Base-by-base conservation (phyloP, 2,329 filamentous ascomycete species). In the Stenocarpella maydis region DNA sequence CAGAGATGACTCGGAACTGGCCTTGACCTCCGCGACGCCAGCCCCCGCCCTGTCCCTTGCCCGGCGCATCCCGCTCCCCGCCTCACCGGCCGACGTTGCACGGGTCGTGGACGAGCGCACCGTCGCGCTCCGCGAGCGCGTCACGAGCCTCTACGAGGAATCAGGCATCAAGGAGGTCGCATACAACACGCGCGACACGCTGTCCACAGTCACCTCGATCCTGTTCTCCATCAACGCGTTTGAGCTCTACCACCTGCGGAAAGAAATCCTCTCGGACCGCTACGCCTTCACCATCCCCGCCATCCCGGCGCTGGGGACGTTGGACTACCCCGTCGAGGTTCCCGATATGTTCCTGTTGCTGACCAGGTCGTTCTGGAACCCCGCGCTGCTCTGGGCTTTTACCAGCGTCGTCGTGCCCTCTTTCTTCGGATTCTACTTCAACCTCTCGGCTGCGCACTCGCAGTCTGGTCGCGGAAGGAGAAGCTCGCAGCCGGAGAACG, bases 341-440 rank as follows among this genome's bases (percentile, higher is more conserved):
- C 94, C 95, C 0, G n/a, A 98, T 79, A 84, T 97, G 74, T 97
- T 96, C 80, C 81, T 91, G 39, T 83, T 98, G 10, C 80, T 97
- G 45, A 92, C 91, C 1, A 82, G 86, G 47, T 87, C 87, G 31
- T 98, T 97, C 86, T 98, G 95, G 95, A 90, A 88, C 0, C 92
- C n/a, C n/a, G 88, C 92, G 67, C 84, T 90, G 9, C 85, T 94
- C 24, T 98, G 95, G 94, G 78, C 88, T 6, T 78, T 90, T 43
- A n/a, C n/a, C 12, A 92, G 88, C 77, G 79, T 93, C 67, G 76
- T 92, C 52, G 73, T 95, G 34, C 95, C 95, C n/a, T n/a, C 90
- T 60, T 72, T 92, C 39, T 84, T 90, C 50, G 93, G 92, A 31
- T n/a, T 96, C 83, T 97, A 98, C 79, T 92, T 97, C 87, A 98